Percentiles rank a stretch among this genome's conserved stretches.
phyloP scores from a whole-genome alignment of 805 yeast species.

The Ascoidea rubescens region DNA sequence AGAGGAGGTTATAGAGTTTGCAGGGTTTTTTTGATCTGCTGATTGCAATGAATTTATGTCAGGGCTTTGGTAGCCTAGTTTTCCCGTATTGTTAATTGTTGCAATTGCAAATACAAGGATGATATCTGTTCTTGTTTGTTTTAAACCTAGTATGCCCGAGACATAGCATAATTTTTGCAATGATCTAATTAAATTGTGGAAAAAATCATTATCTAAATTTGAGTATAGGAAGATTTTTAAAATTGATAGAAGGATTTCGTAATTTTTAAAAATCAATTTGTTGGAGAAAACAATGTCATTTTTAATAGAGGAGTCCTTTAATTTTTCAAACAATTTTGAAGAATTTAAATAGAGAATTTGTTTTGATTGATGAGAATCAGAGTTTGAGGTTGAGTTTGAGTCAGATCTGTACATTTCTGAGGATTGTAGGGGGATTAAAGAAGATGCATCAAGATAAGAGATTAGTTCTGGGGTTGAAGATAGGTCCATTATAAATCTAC shows the following conservation, averaged over 20 bases:
- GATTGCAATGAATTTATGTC: background rate
- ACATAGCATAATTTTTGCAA: constrained; percentile 75
- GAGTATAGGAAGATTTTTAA: constrained; percentile 45
- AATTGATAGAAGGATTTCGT: constrained; percentile 26
- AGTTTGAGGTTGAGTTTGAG: background rate
- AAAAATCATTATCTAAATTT: constrained; percentile 55
- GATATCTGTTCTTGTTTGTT: constrained; percentile 43
- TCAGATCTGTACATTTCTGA: background rate
- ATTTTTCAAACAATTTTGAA: constrained; percentile 8
- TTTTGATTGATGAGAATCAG: background rate
- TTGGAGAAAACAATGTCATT: constrained; percentile 6
- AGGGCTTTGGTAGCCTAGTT: background rate
- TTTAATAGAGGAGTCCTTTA: constrained; percentile 3
- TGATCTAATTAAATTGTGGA: constrained; percentile 53
- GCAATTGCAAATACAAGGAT: constrained; percentile 30
- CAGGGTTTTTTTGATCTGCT: background rate
- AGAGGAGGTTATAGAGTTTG: background rate
- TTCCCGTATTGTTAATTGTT: constrained; percentile 26
- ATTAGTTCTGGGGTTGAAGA: constrained; percentile 13
- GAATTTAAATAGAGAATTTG: constrained; percentile 14
- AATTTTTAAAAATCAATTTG: constrained; percentile 21
- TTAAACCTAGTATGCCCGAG: constrained; percentile 57
- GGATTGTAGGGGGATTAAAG: background rate
- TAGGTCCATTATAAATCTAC: constrained; percentile 32
- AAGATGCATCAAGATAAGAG: background rate